Base-by-base conservation (phyloP, 805 yeast genomes). In the Saccharomycopsis babjevae region DNA sequence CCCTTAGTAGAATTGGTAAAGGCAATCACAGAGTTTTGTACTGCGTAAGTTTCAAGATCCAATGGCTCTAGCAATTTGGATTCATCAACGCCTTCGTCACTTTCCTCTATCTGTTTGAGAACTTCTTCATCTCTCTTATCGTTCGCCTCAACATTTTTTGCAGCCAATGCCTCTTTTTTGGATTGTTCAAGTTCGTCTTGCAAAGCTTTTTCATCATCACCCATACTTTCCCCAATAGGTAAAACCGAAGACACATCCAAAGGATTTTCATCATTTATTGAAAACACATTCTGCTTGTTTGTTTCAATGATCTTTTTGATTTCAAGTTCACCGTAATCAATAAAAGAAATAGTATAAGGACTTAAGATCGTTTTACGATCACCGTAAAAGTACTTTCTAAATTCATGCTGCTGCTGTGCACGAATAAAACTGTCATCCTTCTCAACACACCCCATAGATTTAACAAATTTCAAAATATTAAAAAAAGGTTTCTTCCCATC, bases 361-460 rank as follows among this genome's bases (percentile, higher is more conserved):
- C 96, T 86, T 59, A 94, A 77, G 5, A 84, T 82, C 4, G 83
- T 79, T 54, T 78, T 78, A 20, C 78, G 73, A 5, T 81, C 80
- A 1, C 99, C 99, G 69, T 94, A 90, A 68, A 94, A 94, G 71
- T 94, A 94, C 68, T 92, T 96, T 69, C 84, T 83, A 59, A 93
- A 90, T 5, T 86, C 76, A 50, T 82, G 79, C 67, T 91, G 89
- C 71, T 93, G 98, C 25, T 80, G 59, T 42, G 85, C 82, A 68
- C 98, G 78, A 42, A 78, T 76, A 69, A 77, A 90, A 13, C 81
- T 76, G 59, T 85, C 93, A 62, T 87, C 93, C 34, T 81, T 78
- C 36, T 88, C 89, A 8, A 87, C 87, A 38, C 85, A 84, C 1
- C 97, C 97, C 55, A 87, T 86, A 52, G 90, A 81, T 64, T 81